A percentile compares a stretch with the other conserved stretches of the same genome.
phyloP scores from a whole-genome alignment of 768 basidiomycete species.

The Lactifluus volemus region DNA sequence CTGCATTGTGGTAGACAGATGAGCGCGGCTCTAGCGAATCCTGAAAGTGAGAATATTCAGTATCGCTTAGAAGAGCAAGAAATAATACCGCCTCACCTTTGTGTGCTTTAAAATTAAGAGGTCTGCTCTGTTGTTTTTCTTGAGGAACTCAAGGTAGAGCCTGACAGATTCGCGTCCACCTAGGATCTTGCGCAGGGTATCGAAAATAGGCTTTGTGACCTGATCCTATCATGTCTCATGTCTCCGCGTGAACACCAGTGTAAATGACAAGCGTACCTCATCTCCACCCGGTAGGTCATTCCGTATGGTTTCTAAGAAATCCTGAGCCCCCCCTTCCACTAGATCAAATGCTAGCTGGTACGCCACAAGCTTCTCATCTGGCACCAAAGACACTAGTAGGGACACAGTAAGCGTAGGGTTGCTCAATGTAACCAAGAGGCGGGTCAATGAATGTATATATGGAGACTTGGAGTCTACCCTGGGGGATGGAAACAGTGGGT shows the following conservation, averaged over 20 bases:
- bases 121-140: conserved; percentile 89
- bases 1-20: conserved; percentile 94
- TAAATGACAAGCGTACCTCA: conserved; percentile 36
- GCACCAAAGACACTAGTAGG: conserved; percentile 63
- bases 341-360: conserved; percentile 97
- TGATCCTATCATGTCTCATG: conserved; percentile 22
- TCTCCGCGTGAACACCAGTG: not conserved
- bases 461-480: conserved; percentile 62
- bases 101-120: conserved; percentile 86
- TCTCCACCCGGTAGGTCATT: conserved; percentile 60
- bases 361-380: conserved; percentile 65
- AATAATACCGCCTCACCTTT: conserved; percentile 45
- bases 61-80: conserved; percentile 73
- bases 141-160: conserved; percentile 91
- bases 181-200: conserved; percentile 74
- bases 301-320: conserved; percentile 76
- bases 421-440: conserved; percentile 83
- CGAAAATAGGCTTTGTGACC: conserved; percentile 55
- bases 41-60: conserved; percentile 31
- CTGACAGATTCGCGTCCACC: conserved; percentile 89
- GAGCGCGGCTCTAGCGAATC: conserved; percentile 88
- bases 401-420: conserved; percentile 70
- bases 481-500: conserved; percentile 80
- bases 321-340: conserved; percentile 88
- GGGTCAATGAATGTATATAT: conserved; percentile 74